Base-by-base conservation (phyloP, 2,329 filamentous ascomycete species). In the Atkinsonella hypoxylon region DNA sequence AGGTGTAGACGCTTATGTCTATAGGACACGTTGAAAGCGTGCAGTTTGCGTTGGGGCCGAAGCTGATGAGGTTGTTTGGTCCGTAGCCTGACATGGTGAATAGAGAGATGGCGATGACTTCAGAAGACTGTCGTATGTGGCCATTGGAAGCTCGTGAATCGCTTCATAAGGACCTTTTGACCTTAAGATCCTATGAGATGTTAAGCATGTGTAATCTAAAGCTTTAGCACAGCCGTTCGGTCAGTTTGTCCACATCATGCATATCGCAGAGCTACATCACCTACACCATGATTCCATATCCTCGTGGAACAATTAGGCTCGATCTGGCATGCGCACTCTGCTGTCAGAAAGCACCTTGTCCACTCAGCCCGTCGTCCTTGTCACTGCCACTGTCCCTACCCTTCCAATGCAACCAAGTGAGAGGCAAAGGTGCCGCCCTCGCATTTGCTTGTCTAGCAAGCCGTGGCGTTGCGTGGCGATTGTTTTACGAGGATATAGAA, bases 21-120 rank as follows among this genome's bases (percentile, higher is more conserved):
- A 76, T 50, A 1, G 68, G 65, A 54, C 75, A 78, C 18, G 74
- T 53, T 0, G 66, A 70, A 32, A 77, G 67, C 0, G 72, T 78
- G 60, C 75, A 77, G 59, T 74, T 77, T 52, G 68, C 64, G 2
- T 67, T 55, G 18, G 74, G 70, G 43, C 75, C 74, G 51, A 75
- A 77, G 52, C 55, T 34, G 50, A 64, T 32, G 40, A 60, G 49
- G 48, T 54, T 43, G 41, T 48, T n/a, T 15, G 47, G 42, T 6
- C 34, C 20, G 34, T 10, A 54, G 54, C 1, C 32, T 3, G 22
- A 9, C 26, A 41, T 36, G 49, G n/a, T 41, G 39, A 20, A 42
- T 26, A 7, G 57, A 15, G 58, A 49, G 54, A 57, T 62, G 53
- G 10, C 48, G 46, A 11, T 22, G 48, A 30, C 6, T 36, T 4